Evolutionary conservation across 1,284 basidiomycete species (phyloP).

Genomic region (Cutaneotrichosporon sp.): DNA sequence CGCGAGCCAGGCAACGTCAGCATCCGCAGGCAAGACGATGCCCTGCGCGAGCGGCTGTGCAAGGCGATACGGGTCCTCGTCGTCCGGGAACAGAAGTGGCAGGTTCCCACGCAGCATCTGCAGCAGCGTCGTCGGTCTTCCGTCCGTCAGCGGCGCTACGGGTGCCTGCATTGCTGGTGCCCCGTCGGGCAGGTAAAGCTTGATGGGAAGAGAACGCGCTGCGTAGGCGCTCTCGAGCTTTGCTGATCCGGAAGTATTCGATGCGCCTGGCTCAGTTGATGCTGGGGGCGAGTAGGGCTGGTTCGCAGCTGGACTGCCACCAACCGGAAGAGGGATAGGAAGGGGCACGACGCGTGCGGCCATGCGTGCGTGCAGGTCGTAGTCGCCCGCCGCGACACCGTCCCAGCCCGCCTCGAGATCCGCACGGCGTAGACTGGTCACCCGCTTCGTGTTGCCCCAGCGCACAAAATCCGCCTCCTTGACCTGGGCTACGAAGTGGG

Average conservation of each 20-base stretch:
- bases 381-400: constrained; percentile 87
- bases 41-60: constrained; percentile 72
- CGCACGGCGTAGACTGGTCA: constrained; percentile 76
- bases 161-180: constrained; percentile 86
- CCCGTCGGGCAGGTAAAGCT: constrained; percentile 78
- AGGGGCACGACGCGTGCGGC: constrained; percentile 68
- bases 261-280: too few species aligned
- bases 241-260: too few species aligned
- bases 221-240: constrained; percentile 60
- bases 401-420: constrained; percentile 95
- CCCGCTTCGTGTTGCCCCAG: constrained; percentile 88
- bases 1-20: constrained; percentile 89
- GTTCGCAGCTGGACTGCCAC: too few species aligned
- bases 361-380: constrained; percentile 88
- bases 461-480: constrained; percentile 93
- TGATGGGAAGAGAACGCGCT: constrained; percentile 78
- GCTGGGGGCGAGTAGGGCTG: too few species aligned
- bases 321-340: constrained; percentile 58
- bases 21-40: constrained; percentile 73
- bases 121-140: constrained; percentile 50
- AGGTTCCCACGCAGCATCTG: constrained; percentile 46
- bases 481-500: constrained; percentile 84
- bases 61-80: constrained; percentile 29
- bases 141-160: constrained; percentile 61
- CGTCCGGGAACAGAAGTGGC: constrained; percentile 51